Base-by-base conservation (phyloP, 192 early-diverging fungal genomes). In the Backusella westeae region DNA sequence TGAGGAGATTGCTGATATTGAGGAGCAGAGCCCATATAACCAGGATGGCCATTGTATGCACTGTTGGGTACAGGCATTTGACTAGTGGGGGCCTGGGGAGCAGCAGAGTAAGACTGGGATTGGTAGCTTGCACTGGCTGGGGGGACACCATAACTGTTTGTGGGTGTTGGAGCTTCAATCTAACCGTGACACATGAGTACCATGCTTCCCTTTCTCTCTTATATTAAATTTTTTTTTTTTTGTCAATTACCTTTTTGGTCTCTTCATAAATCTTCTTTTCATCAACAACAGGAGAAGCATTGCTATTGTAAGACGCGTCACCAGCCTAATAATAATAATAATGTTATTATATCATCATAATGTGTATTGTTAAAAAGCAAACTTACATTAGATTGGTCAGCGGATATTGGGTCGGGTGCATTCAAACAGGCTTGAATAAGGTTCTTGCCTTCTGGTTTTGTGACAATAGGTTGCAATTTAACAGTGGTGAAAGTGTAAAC, bases 401-500 rank as follows among this genome's bases (percentile, higher is more conserved):
- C 39, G 1, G 26, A 8, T 44, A 38, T 46, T 21, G 74, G 69
- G 74, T 97, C 96, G n/a, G 93, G 91, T 17, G 94, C 90, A 85
- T 96, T 96, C 71, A 98, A 86, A 80, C 96, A 98, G 6, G 90
- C 86, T 81, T 98, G 96, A 81, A 98, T 98, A 59, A 97, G 86
- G 73, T 93, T 94, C 82, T 97, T 96, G 67, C 95, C 96, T 77
- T 97, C 94, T 10, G 93, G 85, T 83, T 96, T 93, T 26, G 95
- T 95, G 73, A 98, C 95, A 26, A 98, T 87, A 9, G 96, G 95
- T 82, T 96, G 95, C 65, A 98, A 88, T 85, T 96, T 96, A 41
- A 93, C 93, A 29, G 96, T 98, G 7, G 96, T 95, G 81, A 96
- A 97, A 17, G 95, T 97, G 83, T 97, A 97, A 10, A 98, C 96